A percentile compares a stretch with the other conserved stretches of the same genome.
phyloP scores from a whole-genome alignment of 805 yeast genomes.

The Jamesozyma hellenica region DNA sequence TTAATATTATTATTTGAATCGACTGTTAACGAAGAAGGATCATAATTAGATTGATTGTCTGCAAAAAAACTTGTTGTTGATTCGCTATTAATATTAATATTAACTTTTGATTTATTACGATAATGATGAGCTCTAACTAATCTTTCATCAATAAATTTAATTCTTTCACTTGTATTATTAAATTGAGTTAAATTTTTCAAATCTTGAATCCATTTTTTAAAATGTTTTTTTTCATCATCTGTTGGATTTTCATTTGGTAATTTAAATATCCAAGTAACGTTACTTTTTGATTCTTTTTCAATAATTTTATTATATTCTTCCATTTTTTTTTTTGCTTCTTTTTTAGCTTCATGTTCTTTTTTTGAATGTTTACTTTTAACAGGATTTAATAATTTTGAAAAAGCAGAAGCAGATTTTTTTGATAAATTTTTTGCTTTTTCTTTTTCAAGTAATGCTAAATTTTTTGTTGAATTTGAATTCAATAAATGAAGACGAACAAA shows the following conservation, averaged over 20 bases:
- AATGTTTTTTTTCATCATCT: slow-evolving; percentile 36
- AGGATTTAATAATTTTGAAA: slow-evolving; percentile 7
- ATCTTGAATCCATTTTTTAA: slow-evolving; percentile 46
- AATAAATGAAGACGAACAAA: no score
- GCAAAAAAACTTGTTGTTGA: not conserved
- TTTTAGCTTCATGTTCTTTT: slow-evolving; percentile 4
- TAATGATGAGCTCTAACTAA: slow-evolving; percentile 17
- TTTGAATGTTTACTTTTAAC: slow-evolving; percentile 5
- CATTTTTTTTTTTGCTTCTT: slow-evolving; percentile 3
- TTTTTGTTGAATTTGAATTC: not conserved
- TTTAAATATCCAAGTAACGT: slow-evolving; percentile 24
- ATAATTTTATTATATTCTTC: slow-evolving; percentile 1
- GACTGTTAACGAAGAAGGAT: not conserved
- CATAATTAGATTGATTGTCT: not conserved
- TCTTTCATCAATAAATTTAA: slow-evolving; percentile 35
- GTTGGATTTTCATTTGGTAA: slow-evolving; percentile 27
- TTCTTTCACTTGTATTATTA: slow-evolving; percentile 40
- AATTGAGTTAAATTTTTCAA: slow-evolving; percentile 42
- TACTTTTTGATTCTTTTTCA: slow-evolving; percentile 4
- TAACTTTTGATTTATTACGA: not conserved
- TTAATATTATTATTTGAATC: not conserved
- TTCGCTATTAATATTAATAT: no score
- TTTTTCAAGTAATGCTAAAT: slow-evolving; percentile 1
- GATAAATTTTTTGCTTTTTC: slow-evolving; percentile 2
- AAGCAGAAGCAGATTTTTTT: slow-evolving; percentile 6